Percentiles rank a stretch among this genome's conserved stretches.
These are phyloP conservation scores for Heliamphora pulchella DNA, from an alignment of 179 eudicot species.

Conservation along the genomic window DNA sequence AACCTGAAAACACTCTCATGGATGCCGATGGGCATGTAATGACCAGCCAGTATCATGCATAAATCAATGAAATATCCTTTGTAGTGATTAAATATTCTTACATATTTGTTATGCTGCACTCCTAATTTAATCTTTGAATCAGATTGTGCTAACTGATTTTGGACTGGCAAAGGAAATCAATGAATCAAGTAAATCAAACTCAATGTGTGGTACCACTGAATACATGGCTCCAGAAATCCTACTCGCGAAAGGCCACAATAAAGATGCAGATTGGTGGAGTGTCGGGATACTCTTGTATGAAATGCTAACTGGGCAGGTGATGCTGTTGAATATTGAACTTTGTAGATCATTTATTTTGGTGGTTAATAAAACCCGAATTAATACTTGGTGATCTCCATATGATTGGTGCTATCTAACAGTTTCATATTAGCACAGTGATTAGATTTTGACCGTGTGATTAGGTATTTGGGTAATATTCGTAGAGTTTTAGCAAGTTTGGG, in stretches of 20 bases:
- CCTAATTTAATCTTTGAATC: conserved; percentile 18
- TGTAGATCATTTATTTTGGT: no score
- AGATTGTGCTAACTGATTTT: conserved; percentile 86
- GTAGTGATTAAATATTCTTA: conserved; percentile 1
- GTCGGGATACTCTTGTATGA: conserved; percentile 82
- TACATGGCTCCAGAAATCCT: conserved; percentile 98
- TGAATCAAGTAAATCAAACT: conserved; percentile 78
- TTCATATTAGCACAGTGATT: no score
- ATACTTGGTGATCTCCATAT: no score
- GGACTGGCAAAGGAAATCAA: conserved; percentile 94
- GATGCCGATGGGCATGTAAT: conserved; percentile 87
- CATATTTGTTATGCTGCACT: background rate
- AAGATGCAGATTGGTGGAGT: conserved; percentile 99
- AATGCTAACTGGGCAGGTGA: conserved; percentile 86
- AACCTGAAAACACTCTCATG: conserved; percentile 96
- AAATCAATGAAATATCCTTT: background rate
- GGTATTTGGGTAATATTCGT: no score
- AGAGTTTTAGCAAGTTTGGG: no score
- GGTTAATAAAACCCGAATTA: no score
- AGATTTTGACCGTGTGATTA: no score
- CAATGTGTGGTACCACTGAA: conserved; percentile 92
- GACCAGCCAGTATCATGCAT: conserved; percentile 10
- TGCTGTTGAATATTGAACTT: background rate
- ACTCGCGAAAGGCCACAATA: conserved; percentile 81
- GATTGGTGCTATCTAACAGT: no score